These are phyloP conservation scores for Rhizophora apiculata DNA, from an alignment of 345 rosid genomes.

Conservation along the genomic window DNA sequence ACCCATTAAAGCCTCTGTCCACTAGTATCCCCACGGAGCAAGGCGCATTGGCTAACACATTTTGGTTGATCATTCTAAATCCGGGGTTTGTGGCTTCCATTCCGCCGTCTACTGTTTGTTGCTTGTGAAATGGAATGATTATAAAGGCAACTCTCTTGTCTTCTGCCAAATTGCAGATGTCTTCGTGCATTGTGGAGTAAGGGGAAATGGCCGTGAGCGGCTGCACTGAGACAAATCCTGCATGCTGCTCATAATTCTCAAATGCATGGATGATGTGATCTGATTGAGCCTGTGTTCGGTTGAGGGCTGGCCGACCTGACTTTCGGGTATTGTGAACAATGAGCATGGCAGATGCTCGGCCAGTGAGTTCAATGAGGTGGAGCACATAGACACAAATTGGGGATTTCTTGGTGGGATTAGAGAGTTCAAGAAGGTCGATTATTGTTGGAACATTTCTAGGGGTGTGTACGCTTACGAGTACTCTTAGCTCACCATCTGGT, in stretches of 20 bases:
- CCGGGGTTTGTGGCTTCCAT: conserved; percentile 96
- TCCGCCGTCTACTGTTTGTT: conserved; percentile 89
- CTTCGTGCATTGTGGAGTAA: conserved; percentile 94
- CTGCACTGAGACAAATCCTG: conserved; percentile 53
- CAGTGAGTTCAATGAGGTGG: conserved; percentile 93
- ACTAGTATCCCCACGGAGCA: conserved; percentile 89
- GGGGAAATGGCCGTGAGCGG: conserved; percentile 92
- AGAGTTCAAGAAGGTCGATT: conserved; percentile 82
- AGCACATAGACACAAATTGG: conserved; percentile 76
- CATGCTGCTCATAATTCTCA: conserved; percentile 75
- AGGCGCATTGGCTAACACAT: conserved; percentile 64
- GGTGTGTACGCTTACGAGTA: conserved; percentile 68
- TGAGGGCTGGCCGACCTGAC: conserved; percentile 63
- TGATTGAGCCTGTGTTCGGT: conserved; percentile 89
- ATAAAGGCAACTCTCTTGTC: conserved; percentile 73
- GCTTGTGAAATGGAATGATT: conserved; percentile 90
- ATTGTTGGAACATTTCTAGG: conserved; percentile 90
- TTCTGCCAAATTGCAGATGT: conserved; percentile 80
- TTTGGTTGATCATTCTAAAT: conserved; percentile 71
- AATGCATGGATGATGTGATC: conserved; percentile 90
- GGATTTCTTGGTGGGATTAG: conserved; percentile 71
- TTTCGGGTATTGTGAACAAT: conserved; percentile 78
- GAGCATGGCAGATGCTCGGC: conserved; percentile 92
- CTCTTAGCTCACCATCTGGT: conserved; percentile 64
- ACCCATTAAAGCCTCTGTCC: conserved; percentile 72